Base-by-base conservation (phyloP, 352 stramenopile species). In the Blastocystis sp. region DNA sequence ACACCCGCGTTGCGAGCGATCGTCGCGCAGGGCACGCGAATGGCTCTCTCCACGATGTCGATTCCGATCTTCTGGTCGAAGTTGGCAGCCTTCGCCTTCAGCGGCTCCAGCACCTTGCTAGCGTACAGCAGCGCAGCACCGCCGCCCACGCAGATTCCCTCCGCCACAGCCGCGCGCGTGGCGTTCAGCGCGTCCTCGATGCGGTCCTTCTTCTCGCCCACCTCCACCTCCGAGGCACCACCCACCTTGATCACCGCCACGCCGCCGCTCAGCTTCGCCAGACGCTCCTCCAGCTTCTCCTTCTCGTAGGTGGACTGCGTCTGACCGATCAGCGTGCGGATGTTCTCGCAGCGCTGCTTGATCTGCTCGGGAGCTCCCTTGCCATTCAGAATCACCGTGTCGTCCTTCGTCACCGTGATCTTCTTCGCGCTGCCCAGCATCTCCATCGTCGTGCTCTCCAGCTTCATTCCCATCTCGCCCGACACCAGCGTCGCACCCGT, bases 221-320 rank as follows among this genome's bases (percentile, higher is more conserved):
- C 96, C 90, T 99, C 97, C 53, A 98, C 94, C 89, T 99, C 97
- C 71, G 91, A 97, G 72, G 94, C 94, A 61, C 96, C 97, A 73
- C 97, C 97, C 38, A 99, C 96, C 91, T 99, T 98, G 90, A 99
- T 98, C 32, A 99, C 95, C 38, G 97, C 97, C 63, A 99, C 95
- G 88, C 97, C 97, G 87, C 97, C 96, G 87, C 93, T 94, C 53
- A 99, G 91, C 91, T 99, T 99, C 86, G 97, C 97, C 21, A 99
- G 92, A 88, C 97, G 94, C 89, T 99, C 97, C 91, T 98, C 94
- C 78, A 99, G 93, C 93, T 99, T 99, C 91, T 99, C 96, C 89
- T 97, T 96, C 90, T 99, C 97, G 88, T 99, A 99, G 48, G 99
- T 96, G 63, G 92, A 97, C 87, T 97, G 97, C 73, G 95, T 98